Evolutionary conservation across 306 rosid genomes (phyloP), one percentile per base, ranked within the genome.

Genomic region (Astragalus membranaceus): DNA sequence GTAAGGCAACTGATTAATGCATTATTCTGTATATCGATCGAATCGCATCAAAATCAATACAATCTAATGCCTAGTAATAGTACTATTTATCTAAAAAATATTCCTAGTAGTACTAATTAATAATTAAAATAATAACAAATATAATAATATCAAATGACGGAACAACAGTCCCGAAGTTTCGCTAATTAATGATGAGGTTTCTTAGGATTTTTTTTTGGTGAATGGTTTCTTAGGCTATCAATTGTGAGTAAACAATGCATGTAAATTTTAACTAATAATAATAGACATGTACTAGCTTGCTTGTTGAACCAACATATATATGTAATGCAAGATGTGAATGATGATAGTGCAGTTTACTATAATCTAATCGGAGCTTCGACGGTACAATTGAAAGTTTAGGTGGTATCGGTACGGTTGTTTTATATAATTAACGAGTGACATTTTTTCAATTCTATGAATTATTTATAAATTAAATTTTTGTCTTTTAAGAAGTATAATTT

Each of bases 131-230:
- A 43, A 8, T 3, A 35, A 44, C 29, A 63, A 63, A 51, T 26
- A 70, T 47, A 58, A 64, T 53, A 64, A n/a, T 33, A 29, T 49
- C 69, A 49, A 35, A 48, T 30, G 39, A 60, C 62, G 30, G 35
- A 72, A 20, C 54, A 53, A 70, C 6, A 37, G 54, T 78, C 68
- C 44, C 17, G 26, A 67, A 61, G 66, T 71, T 37, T 69, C 12
- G 8, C 36, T 33, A 50, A 43, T 17, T 26, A 26, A 26, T 26
- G 30, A 26, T 26, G 30, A 26, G 30, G 30, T 26, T 26, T 26
- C 30, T 26, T 26, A 1, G 23, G 23, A 20, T 20, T 20, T 20
- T 26, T 26, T 26, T 26, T 26, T 26, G 14, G 17, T 48, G 66
- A 32, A 17, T 9, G 8, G 65, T 74, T 30, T 54, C 65, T 42